These are phyloP conservation scores for Neonectria coccinea DNA, from an alignment of 2,329 filamentous ascomycete genomes.

Conservation along the genomic window DNA sequence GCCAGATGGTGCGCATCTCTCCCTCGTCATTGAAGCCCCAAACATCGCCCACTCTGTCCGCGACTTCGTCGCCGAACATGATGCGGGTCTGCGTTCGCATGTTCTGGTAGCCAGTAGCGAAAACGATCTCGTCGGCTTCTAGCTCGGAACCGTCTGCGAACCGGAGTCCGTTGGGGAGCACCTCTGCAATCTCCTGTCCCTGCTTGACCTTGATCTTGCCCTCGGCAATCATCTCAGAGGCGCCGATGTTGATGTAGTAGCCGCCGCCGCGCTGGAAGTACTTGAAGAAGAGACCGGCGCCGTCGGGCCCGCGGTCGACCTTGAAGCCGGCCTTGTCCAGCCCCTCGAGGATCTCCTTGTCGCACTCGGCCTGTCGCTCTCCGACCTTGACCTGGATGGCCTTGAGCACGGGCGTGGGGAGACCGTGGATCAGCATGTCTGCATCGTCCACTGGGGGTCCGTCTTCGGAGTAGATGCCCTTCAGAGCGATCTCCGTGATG, in stretches of 20 bases:
- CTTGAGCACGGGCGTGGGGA: constrained; percentile 71
- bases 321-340: constrained; percentile 71
- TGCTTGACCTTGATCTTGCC: constrained; percentile 74
- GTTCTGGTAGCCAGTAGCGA: constrained; percentile 75
- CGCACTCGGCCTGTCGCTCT: constrained; percentile 48
- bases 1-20: constrained; percentile 69
- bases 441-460: constrained; percentile 73
- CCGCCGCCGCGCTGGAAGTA: constrained; percentile 75
- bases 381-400: constrained; percentile 62
- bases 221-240: constrained; percentile 69
- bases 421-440: constrained; percentile 69
- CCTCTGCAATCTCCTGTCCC: constrained; percentile 64
- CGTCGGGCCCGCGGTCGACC: constrained; percentile 68
- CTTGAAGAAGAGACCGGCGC: constrained; percentile 68
- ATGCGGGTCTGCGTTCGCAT: constrained; percentile 73
- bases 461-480: constrained; percentile 61
- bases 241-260: constrained; percentile 78
- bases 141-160: constrained; percentile 68
- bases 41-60: constrained; percentile 67
- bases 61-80: constrained; percentile 72
- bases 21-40: constrained; percentile 72
- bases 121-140: constrained; percentile 71
- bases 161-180: constrained; percentile 59
- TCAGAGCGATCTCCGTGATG: constrained; percentile 64
- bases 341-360: constrained; percentile 55